Conservation (phyloP, 164 flowering plant species). For the Amborella trichopoda region DNA sequence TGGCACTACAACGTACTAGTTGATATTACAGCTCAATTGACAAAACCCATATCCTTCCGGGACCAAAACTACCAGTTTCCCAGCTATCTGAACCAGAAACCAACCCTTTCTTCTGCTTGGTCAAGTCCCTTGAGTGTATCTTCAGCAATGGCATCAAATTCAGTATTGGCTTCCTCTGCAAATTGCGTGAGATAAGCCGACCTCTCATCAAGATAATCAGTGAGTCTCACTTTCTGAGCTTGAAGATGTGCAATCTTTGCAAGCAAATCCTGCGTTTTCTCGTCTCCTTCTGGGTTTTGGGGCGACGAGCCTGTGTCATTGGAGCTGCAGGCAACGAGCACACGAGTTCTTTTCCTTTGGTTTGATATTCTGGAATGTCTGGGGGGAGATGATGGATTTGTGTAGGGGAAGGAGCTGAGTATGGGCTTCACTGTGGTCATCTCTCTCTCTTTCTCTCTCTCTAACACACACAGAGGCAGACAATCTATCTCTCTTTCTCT, state of each 20-base stretch:
- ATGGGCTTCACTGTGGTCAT: no score
- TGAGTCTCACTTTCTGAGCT: conserved; percentile 71
- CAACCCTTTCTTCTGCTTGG: conserved; percentile 57
- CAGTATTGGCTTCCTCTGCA: conserved; percentile 74
- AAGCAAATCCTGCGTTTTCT: conserved; percentile 55
- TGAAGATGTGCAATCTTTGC: conserved; percentile 70
- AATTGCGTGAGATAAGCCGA: conserved; percentile 61
- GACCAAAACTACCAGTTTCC: not conserved
- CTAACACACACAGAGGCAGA: no score
- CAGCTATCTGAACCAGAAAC: conserved; percentile 14
- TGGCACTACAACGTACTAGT: no score
- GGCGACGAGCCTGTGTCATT: conserved; percentile 24
- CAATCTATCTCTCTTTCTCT: no score
- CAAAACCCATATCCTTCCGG: conserved; percentile 2
- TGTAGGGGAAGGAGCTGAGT: no score
- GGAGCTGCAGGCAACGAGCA: conserved; percentile 34
- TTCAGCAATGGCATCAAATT: conserved; percentile 70
- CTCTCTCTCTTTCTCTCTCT: no score
- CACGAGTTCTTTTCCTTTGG: conserved; percentile 11
- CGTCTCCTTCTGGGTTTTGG: conserved; percentile 44
- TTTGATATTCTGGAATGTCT: no score
- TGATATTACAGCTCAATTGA: no score
- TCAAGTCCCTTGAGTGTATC: conserved; percentile 64
- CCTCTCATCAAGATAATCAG: conserved; percentile 67
- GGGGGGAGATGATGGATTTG: no score